These are phyloP conservation scores for Saccharomycopsis amapae DNA, from an alignment of 805 yeast genomes.

Conservation along the genomic window DNA sequence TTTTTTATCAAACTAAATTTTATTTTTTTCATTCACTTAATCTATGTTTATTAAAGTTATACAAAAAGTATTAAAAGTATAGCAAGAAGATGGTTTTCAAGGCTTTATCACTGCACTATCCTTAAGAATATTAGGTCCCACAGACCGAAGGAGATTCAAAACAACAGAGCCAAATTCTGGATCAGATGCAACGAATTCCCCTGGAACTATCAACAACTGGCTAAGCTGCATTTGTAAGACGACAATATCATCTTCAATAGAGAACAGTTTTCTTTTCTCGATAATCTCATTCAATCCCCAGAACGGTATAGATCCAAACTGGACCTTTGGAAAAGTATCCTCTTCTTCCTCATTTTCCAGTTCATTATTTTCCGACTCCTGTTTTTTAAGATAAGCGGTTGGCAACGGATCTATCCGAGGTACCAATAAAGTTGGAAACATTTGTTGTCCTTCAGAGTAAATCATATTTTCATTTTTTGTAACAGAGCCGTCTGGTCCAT, in stretches of 20 bases:
- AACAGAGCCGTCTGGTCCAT: constrained; percentile 32
- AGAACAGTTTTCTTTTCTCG: background rate
- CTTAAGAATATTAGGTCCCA: too few species aligned
- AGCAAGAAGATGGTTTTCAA: too few species aligned
- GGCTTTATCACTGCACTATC: too few species aligned
- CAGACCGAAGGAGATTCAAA: too few species aligned
- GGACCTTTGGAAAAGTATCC: constrained; percentile 3
- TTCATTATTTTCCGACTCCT: background rate
- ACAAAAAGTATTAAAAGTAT: too few species aligned
- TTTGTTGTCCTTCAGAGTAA: too few species aligned
- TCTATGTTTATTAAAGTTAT: too few species aligned
- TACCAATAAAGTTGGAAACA: background rate
- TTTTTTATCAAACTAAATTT: background rate
- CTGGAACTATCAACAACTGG: background rate
- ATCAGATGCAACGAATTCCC: too few species aligned
- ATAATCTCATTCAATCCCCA: background rate
- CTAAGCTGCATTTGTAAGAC: background rate
- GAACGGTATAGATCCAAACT: constrained; percentile 8
- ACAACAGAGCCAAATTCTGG: too few species aligned
- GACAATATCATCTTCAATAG: background rate
- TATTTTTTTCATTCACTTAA: too few species aligned
- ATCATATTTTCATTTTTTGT: constrained; percentile 22
- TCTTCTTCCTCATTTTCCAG: background rate
- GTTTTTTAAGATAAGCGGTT: constrained; percentile 15
- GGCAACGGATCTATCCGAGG: constrained; percentile 16